Percentiles rank a stretch among this genome's conserved stretches.
Conservation (phyloP, 2,329 filamentous ascomycete species). For the Penicillium sp. region DNA sequence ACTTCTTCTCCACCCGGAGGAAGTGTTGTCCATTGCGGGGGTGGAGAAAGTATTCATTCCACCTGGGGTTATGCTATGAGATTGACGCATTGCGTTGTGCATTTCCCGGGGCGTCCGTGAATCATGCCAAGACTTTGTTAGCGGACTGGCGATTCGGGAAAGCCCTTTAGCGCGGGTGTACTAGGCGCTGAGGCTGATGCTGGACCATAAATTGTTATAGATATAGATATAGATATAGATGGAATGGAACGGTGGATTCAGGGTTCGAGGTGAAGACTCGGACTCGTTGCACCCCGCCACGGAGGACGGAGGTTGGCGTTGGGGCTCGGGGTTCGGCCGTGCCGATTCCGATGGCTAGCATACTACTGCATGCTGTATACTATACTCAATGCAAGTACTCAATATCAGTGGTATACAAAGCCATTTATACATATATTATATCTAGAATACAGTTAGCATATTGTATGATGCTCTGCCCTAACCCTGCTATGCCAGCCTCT, state of each 20-base stretch:
- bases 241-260: no score
- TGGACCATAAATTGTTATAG: no score
- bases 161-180: neutral
- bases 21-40: constrained; percentile 8
- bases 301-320: constrained; percentile 7
- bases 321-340: constrained; percentile 16
- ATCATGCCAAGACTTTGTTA: constrained; percentile 25
- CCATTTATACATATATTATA: no score
- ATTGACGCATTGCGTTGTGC: constrained; percentile 22
- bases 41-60: constrained; percentile 10
- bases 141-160: neutral
- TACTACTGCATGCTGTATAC: no score
- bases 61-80: constrained; percentile 20
- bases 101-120: constrained; percentile 18
- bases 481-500: no score
- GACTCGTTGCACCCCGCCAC: no score
- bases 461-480: no score
- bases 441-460: no score
- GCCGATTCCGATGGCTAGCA: constrained; percentile 16
- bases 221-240: no score
- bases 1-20: constrained; percentile 10
- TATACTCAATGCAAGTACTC: no score
- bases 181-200: neutral
- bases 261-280: no score
- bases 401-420: no score